Evolutionary conservation across 2,329 filamentous ascomycete species (phyloP).

Genomic region (Apiospora koreana): DNA sequence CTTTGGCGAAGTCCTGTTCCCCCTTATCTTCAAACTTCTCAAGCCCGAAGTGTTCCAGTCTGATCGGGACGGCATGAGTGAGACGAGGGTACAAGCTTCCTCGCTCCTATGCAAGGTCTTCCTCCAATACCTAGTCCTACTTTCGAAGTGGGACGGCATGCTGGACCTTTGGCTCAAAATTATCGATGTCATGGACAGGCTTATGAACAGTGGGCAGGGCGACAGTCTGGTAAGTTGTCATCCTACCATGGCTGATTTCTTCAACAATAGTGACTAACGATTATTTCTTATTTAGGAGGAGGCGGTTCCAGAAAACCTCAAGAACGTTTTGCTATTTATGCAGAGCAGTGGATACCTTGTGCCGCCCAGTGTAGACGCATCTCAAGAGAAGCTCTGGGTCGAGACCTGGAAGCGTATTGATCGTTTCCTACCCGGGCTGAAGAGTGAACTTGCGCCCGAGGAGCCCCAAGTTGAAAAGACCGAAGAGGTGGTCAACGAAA

Average conservation of each 20-base stretch:
- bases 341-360: conserved; percentile 83
- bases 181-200: conserved; percentile 88
- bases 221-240: conserved; percentile 75
- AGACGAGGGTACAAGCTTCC: conserved; percentile 88
- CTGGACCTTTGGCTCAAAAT: conserved; percentile 90
- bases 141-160: conserved; percentile 86
- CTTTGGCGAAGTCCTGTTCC: conserved; percentile 91
- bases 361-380: conserved; percentile 60
- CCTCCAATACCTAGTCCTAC: conserved; percentile 83
- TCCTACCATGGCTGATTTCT: conserved; percentile 1
- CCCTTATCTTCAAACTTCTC: conserved; percentile 80
- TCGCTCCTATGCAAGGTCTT: conserved; percentile 95
- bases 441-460: conserved; percentile 57
- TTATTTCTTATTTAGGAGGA: conserved; percentile 67
- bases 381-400: conserved; percentile 58
- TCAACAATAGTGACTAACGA: conserved; percentile 13
- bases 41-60: conserved; percentile 94
- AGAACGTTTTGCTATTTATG: conserved; percentile 97
- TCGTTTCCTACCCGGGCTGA: conserved; percentile 63
- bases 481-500: not conserved
- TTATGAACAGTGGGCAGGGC: conserved; percentile 94
- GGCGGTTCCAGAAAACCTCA: conserved; percentile 90
- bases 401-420: conserved; percentile 69
- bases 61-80: conserved; percentile 90
- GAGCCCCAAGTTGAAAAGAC: conserved; percentile 26